Percentiles rank a stretch among this genome's conserved stretches.
These are phyloP conservation scores for Phalaenopsis aphrodite DNA, from an alignment of 106 monocot genomes.

Conservation along the genomic window DNA sequence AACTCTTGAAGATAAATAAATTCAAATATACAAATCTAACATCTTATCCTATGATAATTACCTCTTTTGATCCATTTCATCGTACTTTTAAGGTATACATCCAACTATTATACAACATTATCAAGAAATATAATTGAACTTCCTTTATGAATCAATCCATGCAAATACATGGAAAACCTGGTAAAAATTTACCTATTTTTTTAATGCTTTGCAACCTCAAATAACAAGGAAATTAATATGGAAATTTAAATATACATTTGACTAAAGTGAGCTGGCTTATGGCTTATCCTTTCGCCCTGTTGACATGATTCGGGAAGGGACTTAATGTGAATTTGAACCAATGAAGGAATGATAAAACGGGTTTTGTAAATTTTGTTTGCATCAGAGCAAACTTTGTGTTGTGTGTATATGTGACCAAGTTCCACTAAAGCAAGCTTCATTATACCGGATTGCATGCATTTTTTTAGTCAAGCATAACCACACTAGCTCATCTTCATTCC, in stretches of 20 bases:
- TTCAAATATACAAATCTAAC: too few relatives aligned
- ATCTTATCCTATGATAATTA: too few relatives aligned
- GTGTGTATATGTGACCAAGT: background rate
- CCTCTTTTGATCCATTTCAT: too few relatives aligned
- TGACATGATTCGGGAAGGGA: background rate
- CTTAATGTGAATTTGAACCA: background rate
- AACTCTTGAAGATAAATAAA: too few relatives aligned
- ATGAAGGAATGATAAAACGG: background rate
- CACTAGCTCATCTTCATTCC: background rate
- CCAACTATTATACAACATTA: too few relatives aligned
- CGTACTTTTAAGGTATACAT: too few relatives aligned
- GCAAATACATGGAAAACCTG: background rate
- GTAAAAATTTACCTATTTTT: background rate
- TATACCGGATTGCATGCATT: background rate
- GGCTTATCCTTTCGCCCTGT: background rate
- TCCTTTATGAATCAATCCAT: background rate
- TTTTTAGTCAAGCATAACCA: background rate
- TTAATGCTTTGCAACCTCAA: background rate
- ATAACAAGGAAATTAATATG: background rate
- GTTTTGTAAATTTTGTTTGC: background rate
- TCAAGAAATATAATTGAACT: too few relatives aligned
- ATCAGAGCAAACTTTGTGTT: background rate
- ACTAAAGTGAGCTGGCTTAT: background rate
- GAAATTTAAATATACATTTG: background rate
- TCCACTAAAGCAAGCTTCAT: background rate